phyloP scores from a whole-genome alignment of 2,329 filamentous ascomycete species.

The Colletotrichum eleusines region DNA sequence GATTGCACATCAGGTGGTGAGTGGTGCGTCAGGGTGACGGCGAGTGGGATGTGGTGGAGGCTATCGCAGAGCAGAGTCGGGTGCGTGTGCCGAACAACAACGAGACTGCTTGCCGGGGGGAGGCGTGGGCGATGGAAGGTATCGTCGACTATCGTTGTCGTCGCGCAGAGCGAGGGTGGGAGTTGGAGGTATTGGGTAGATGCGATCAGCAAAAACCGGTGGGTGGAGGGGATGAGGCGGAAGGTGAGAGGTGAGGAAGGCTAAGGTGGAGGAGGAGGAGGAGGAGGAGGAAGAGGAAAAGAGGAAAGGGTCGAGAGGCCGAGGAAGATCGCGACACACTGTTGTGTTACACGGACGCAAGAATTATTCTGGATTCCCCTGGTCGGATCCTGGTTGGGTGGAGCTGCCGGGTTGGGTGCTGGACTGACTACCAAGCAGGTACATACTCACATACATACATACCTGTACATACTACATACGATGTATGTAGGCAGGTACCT shows the following conservation, averaged over 20 bases:
- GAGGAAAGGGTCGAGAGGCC: constrained; percentile 21
- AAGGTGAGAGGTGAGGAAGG: not conserved
- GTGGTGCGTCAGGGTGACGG: constrained; percentile 34
- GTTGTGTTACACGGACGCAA: constrained; percentile 42
- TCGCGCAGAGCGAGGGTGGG: not conserved
- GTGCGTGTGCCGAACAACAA: not conserved
- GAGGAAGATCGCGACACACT: constrained; percentile 41
- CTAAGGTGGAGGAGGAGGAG: constrained; percentile 5
- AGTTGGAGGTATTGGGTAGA: not conserved
- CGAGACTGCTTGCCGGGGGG: not conserved
- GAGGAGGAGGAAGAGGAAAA: constrained; percentile 14
- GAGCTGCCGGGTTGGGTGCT: constrained; percentile 13
- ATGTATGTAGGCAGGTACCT: too few species aligned
- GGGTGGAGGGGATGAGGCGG: not conserved
- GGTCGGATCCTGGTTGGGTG: constrained; percentile 37
- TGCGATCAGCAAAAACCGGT: constrained; percentile 12
- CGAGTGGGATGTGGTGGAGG: constrained; percentile 21
- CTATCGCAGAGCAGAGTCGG: constrained; percentile 19
- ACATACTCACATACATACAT: too few species aligned
- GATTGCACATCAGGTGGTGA: constrained; percentile 34
- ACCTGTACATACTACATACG: too few species aligned
- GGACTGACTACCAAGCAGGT: too few species aligned
- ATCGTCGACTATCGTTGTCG: constrained; percentile 23
- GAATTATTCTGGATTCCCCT: constrained; percentile 42
- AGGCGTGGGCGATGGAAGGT: constrained; percentile 15